Evolutionary conservation across 202 grass and related monocot genomes (phyloP).

Genomic region (Alloteropsis angusta): DNA sequence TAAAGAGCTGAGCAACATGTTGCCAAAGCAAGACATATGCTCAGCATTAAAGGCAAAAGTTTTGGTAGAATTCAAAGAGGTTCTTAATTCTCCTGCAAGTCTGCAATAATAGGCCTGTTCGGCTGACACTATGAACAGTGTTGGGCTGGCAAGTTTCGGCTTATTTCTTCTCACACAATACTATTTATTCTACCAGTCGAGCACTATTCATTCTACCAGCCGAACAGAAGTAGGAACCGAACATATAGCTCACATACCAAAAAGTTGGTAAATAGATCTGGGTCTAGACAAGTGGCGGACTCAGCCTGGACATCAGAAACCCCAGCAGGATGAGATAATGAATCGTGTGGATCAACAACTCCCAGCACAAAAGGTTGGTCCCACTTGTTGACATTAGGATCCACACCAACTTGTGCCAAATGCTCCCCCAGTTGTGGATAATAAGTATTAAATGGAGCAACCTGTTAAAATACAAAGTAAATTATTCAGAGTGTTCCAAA

Average conservation of each 20-base stretch:
- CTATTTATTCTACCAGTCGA: no score
- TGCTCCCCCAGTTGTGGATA: conserved; percentile 84
- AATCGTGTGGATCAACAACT: conserved; percentile 88
- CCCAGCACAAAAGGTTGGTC: conserved; percentile 85
- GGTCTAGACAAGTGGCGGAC: conserved; percentile 70
- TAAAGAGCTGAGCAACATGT: background rate
- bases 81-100: background rate
- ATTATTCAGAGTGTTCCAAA: background rate
- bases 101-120: background rate
- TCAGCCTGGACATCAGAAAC: conserved; percentile 80
- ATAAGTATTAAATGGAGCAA: conserved; percentile 98
- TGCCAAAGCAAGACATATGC: background rate
- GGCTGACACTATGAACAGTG: no score
- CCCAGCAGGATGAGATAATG: conserved; percentile 87
- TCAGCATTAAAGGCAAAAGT: background rate
- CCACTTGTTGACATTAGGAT: conserved; percentile 77
- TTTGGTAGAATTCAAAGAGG: background rate
- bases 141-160: no score
- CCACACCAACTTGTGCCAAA: conserved; percentile 71
- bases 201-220: no score
- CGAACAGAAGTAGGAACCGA: background rate
- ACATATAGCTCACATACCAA: conserved; percentile 49
- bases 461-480: conserved; percentile 41
- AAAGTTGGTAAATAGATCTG: conserved; percentile 85
- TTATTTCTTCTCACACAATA: no score